Conservation (phyloP, 257 asterid species). For the Solanum habrochaites region DNA sequence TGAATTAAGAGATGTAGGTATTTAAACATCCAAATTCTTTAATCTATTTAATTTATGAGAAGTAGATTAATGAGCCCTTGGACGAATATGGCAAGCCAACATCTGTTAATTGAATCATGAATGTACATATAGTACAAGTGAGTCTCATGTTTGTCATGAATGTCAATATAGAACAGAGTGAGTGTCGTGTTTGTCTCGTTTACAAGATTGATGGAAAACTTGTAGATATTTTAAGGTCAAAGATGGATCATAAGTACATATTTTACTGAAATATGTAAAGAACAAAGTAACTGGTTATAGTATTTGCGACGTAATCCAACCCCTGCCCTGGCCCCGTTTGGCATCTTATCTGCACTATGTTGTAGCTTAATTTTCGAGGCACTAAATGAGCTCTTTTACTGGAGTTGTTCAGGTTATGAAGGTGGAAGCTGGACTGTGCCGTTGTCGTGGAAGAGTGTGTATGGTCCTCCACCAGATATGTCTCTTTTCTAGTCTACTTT, state of each 20-base stretch:
- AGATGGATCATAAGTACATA: neutral
- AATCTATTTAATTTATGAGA: neutral
- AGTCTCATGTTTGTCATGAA: neutral
- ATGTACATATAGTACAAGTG: neutral
- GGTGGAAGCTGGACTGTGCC: conserved; percentile 60
- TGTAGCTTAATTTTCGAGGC: neutral
- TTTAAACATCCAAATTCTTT: neutral
- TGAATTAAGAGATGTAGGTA: neutral
- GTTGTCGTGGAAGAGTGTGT: conserved; percentile 83
- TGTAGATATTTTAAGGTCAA: neutral
- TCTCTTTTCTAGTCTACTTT: conserved; percentile 39
- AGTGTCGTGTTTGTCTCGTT: neutral
- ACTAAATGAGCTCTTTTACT: neutral
- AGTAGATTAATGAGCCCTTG: neutral
- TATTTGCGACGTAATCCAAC: neutral
- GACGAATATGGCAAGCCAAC: neutral
- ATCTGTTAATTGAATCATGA: neutral
- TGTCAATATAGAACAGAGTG: neutral
- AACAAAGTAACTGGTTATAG: neutral
- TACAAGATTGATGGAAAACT: neutral
- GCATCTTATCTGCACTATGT: neutral
- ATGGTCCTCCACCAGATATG: conserved; percentile 86
- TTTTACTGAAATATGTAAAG: neutral
- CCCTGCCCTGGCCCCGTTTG: neutral
- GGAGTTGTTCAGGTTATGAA: conserved; percentile 35